A percentile compares a stretch with the other conserved stretches of the same genome.
Evolutionary conservation across 352 stramenopile species (phyloP).

Genomic region (Phytophthora hybrid): DNA sequence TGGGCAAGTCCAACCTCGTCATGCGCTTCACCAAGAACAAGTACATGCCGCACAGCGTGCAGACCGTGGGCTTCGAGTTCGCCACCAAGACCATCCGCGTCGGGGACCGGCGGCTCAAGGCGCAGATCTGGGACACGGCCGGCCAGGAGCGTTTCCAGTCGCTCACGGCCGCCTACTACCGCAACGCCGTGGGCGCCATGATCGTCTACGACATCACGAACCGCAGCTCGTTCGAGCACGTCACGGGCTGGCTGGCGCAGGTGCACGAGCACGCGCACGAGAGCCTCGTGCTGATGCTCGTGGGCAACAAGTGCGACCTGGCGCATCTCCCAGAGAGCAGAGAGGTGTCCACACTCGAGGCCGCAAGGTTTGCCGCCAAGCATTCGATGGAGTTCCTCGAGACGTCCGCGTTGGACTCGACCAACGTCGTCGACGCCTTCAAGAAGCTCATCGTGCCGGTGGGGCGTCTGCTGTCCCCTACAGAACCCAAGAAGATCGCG

Average conservation of each 20-base stretch:
- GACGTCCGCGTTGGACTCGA: conserved; percentile 85
- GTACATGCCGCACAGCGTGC: conserved; percentile 76
- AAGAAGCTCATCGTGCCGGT: conserved; percentile 91
- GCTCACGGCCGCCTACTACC: conserved; percentile 93
- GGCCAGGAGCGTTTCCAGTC: conserved; percentile 93
- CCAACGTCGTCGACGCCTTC: conserved; percentile 89
- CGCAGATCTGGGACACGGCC: conserved; percentile 91
- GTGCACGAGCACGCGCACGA: conserved; percentile 87
- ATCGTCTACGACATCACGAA: conserved; percentile 95
- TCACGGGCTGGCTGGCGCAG: conserved; percentile 80
- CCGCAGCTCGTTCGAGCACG: conserved; percentile 83
- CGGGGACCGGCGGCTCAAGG: conserved; percentile 83
- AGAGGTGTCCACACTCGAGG: conserved; percentile 89
- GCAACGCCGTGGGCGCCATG: conserved; percentile 91
- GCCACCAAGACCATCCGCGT: conserved; percentile 89
- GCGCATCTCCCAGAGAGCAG: conserved; percentile 77
- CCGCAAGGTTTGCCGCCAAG: conserved; percentile 78
- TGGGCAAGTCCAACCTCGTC: conserved; percentile 91
- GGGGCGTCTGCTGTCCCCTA: conserved; percentile 75
- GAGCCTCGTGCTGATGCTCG: conserved; percentile 84
- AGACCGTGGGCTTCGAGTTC: conserved; percentile 92
- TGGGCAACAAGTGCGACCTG: conserved; percentile 91
- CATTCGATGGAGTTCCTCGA: conserved; percentile 91
- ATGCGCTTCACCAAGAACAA: conserved; percentile 92
- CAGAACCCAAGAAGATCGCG: conserved; percentile 69